Evolutionary conservation across 345 rosid species (phyloP), one percentile per base, ranked within the genome.

Genomic region (Psidium guajava): DNA sequence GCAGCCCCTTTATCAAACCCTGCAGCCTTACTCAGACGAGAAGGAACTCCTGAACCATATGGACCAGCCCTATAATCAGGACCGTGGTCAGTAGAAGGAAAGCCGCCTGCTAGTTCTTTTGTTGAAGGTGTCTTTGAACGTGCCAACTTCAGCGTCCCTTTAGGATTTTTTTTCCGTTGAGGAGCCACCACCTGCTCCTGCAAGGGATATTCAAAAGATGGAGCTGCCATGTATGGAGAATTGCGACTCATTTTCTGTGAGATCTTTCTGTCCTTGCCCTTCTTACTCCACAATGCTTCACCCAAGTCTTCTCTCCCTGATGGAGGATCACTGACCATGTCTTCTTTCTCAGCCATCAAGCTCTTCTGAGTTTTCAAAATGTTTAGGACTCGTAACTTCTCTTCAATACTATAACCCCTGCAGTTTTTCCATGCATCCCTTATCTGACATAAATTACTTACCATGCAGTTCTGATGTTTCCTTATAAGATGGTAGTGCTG

Each of bases 401-500:
- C 99, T 74, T 94, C 94, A 10, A 96, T 94, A 80, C 97, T 90
- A 85, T 95, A 96, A 44, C 95, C 99, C 89, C 91, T 92, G 87
- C 96, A 95, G 85, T 89, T 93, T 58, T 85, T 85, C 99, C 98
- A 97, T 73, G 95, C 94, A 92, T 96, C 98, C 93, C 99, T 94
- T 11, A 90, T 92, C 91, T 94, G 97, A 85, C 98, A 93, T 84
- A 97, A 86, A 92, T 90, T 96, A 84, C 85, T 91, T 28, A 97
- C 96, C 95, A 93, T 87, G 83, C 83, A 89, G 89, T 97, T 97
- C 84, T 97, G 99, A 92, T 95, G 91, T 90, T 90, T 95, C 91
- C 95, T 94, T 91, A 97, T 82, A 24, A 81, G 85, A 93, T 97
- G 98, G 88, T 94, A 96, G 91, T 95, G 95, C 89, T 92, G 90